Percentiles rank a stretch among this genome's conserved stretches.
phyloP scores from a whole-genome alignment of 2,329 filamentous ascomycete species.

The Alternaria metachromatica region DNA sequence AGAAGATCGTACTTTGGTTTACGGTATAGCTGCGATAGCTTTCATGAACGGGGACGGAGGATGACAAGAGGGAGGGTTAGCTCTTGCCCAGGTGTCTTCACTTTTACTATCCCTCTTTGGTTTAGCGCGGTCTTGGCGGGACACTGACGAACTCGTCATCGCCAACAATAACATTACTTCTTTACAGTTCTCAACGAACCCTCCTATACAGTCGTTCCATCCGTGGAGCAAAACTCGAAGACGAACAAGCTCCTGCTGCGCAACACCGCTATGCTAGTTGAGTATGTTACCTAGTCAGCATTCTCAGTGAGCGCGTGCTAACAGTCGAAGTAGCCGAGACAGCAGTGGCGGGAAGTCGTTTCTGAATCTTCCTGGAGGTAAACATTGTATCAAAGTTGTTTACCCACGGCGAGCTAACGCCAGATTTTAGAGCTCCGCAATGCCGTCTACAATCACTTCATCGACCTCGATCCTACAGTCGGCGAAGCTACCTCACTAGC shows the following conservation, averaged over 20 bases:
- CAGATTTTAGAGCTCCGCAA: background rate
- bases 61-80: too few relatives aligned
- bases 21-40: too few relatives aligned
- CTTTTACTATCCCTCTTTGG: background rate
- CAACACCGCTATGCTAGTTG: background rate
- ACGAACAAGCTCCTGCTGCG: background rate
- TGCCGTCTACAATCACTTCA: background rate
- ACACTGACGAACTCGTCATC: background rate
- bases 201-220: background rate
- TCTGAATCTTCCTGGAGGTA: background rate
- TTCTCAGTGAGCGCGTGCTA: background rate
- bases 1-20: too few relatives aligned
- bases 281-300: background rate
- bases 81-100: too few relatives aligned
- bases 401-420: rapidly evolving
- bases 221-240: background rate
- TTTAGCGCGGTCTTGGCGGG: background rate
- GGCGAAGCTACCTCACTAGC: background rate
- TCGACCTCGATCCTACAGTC: background rate
- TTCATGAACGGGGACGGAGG: too few relatives aligned
- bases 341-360: background rate
- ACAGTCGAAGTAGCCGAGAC: background rate
- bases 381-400: rapidly evolving
- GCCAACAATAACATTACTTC: background rate
- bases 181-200: background rate